Conservation (phyloP, 192 early-diverging fungal species). For the Coemansia sp. region DNA sequence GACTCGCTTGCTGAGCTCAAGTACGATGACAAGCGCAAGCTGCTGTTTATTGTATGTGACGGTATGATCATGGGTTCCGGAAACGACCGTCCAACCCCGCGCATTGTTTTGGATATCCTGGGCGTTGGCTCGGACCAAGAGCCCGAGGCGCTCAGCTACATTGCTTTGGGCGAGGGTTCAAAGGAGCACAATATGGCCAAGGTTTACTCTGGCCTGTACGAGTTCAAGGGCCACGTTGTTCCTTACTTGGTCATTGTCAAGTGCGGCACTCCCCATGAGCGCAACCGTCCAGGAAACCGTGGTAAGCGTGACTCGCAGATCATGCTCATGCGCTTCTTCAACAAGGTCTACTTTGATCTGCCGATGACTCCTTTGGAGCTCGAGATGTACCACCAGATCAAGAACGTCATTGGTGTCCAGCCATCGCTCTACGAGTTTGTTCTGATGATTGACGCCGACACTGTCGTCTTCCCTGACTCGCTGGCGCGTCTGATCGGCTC, state of each 20-base stretch:
- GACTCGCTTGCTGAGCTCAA: constrained; percentile 87
- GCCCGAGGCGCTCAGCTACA: constrained; percentile 81
- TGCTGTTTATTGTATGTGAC: constrained; percentile 94
- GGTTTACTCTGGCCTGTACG: constrained; percentile 96
- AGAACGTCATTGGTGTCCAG: constrained; percentile 97
- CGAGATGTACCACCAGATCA: constrained; percentile 98
- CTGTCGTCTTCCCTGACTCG: constrained; percentile 84
- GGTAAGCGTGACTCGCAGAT: constrained; percentile 99
- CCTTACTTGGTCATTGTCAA: constrained; percentile 97
- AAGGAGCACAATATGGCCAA: constrained; percentile 97
- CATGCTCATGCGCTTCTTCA: constrained; percentile 96
- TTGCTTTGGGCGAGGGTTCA: constrained; percentile 85
- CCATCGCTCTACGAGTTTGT: constrained; percentile 95
- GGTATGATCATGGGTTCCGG: constrained; percentile 97
- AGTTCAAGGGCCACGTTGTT: constrained; percentile 87
- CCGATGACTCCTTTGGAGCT: constrained; percentile 95
- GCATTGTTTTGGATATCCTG: constrained; percentile 95
- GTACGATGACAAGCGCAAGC: constrained; percentile 98
- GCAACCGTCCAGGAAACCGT: constrained; percentile 87
- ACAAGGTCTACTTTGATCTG: constrained; percentile 91
- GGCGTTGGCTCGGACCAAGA: constrained; percentile 82
- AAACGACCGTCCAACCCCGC: constrained; percentile 93
- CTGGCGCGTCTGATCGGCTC: constrained; percentile 88
- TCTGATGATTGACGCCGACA: constrained; percentile 98
- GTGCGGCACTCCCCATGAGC: constrained; percentile 83